Evolutionary conservation across 345 rosid genomes (phyloP), one percentile per base, ranked within the genome.

Genomic region (Brassica incana): DNA sequence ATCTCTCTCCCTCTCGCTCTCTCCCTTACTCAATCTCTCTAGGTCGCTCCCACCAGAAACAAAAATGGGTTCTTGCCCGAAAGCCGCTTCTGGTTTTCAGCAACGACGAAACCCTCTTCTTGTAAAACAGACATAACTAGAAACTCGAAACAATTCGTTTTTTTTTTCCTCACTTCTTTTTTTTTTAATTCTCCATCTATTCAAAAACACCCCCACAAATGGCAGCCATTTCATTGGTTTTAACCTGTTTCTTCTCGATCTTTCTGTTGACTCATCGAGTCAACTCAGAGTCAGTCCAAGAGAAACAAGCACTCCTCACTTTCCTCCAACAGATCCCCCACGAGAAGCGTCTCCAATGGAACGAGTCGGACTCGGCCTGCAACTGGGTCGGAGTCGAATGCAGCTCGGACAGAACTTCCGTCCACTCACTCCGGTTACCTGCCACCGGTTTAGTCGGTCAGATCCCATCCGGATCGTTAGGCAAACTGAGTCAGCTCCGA

Each of bases 311-410:
- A 0, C 96, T 95, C 77, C 88, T 95, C 81, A 74, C 88, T 1
- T 95, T 95, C 85, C 73, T 92, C 54, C 69, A 85, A 0, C 68
- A 35, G 60, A 84, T 81, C 40, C 95, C 86, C 15, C 99, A 95
- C 84, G 86, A 84, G 73, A 86, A 81, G 40, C 95, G 99, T 30
- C 79, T 95, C 60, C 92, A 86, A 69, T 95, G 99, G 98, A 89
- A 87, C 86, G 75, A 80, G 48, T 86, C 94, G 5, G 83, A 61
- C 74, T 87, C 99, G 5, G 94, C 91, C 58, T 95, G 99, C 78
- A 72, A 50, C 81, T 95, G 98, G 98, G 87, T 91, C 59, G 99
- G 99, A 1, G 87, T 95, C n/a, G 54, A n/a, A 62, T 95, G 99
- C 87, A 88, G 88, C 83, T 15, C 81, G 7, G 77, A 77, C 73